Base-by-base conservation (phyloP, 2,329 filamentous ascomycete species). In the Cadophora sp. region DNA sequence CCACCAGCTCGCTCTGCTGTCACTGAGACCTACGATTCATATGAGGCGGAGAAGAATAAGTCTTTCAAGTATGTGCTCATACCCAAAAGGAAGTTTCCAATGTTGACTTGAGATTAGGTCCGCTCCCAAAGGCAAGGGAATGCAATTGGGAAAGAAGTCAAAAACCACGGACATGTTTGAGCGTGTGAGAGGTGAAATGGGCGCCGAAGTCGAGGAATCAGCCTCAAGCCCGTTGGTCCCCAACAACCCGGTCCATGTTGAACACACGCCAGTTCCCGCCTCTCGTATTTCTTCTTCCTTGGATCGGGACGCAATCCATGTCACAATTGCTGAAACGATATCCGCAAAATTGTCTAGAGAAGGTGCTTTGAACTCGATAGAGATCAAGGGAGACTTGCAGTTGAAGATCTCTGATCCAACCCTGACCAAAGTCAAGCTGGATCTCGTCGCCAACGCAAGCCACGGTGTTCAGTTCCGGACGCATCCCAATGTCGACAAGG, bases 101-200 rank as follows among this genome's bases (percentile, higher is more conserved):
- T 69, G 70, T 75, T 80, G 72, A 79, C 68, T 33, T 56, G 68
- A 47, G 67, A 71, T 58, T 71, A 87, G 84, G 76, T 82, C 85
- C 76, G 87, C 92, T 60, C 87, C 90, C 67, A 93, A 96, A 81
- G 94, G 93, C 75, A 99, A 99, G 84, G 96, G 96, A 73, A 99
- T 99, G 96, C 95, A 98, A 80, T 85, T 99, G 66, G 96, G 96
- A 81, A 98, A 98, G 85, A 99, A 99, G 83, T 97, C 93, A 68
- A 98, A 98, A 84, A 94, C 93, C 24, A 97, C 92, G 36, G 95
- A 97, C 79, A 97, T 98, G 85, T 98, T 97, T 78, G 95, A 98
- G 81, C 92, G 94, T 76, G 94, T 99, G 41, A 91, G 94, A 72
- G 93, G 92, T 67, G 95, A 98, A 72, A 85, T 98, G 77, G 94